Conservation (phyloP, 768 basidiomycete species). For the Boletus rubescentipes region DNA sequence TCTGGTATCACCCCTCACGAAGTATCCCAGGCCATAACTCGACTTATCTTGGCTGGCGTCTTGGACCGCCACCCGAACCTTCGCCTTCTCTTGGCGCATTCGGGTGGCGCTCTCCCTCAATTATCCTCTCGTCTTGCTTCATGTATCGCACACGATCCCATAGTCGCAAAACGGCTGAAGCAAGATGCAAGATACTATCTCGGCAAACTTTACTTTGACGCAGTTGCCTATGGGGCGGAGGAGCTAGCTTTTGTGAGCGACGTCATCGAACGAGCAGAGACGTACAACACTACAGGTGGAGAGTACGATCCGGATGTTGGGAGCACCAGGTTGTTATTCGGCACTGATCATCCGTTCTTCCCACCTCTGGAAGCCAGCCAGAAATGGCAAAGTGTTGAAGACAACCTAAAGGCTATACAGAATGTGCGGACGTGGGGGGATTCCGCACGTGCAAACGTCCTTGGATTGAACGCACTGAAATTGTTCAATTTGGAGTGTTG, state of each 20-base stretch:
- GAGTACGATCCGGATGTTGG: conserved; percentile 40
- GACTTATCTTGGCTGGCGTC: conserved; percentile 78
- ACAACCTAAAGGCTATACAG: conserved; percentile 80
- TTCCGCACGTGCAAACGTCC: conserved; percentile 64
- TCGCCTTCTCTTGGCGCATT: conserved; percentile 80
- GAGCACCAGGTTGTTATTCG: conserved; percentile 68
- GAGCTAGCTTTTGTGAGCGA: conserved; percentile 79
- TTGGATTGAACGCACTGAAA: conserved; percentile 69
- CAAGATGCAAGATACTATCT: conserved; percentile 86
- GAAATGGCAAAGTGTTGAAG: conserved; percentile 84
- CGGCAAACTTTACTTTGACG: conserved; percentile 78
- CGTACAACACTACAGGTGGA: conserved; percentile 40
- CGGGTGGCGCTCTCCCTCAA: conserved; percentile 81
- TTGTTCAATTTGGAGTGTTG: conserved; percentile 54
- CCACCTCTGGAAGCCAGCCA: conserved; percentile 67
- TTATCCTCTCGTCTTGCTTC: conserved; percentile 83
- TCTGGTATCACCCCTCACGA: conserved; percentile 7
- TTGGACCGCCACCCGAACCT: conserved; percentile 78
- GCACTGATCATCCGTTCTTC: conserved; percentile 91
- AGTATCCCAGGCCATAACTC: conserved; percentile 58
- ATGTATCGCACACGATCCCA: conserved; percentile 83
- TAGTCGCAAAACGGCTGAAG: conserved; percentile 68
- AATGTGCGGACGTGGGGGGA: conserved; percentile 31
- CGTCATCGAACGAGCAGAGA: conserved; percentile 58
- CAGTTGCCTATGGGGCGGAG: conserved; percentile 86